A percentile compares a stretch with the other conserved stretches of the same genome.
Evolutionary conservation across 2,329 filamentous ascomycete genomes (phyloP).

Genomic region (Thermothelomyces thermophilus): DNA sequence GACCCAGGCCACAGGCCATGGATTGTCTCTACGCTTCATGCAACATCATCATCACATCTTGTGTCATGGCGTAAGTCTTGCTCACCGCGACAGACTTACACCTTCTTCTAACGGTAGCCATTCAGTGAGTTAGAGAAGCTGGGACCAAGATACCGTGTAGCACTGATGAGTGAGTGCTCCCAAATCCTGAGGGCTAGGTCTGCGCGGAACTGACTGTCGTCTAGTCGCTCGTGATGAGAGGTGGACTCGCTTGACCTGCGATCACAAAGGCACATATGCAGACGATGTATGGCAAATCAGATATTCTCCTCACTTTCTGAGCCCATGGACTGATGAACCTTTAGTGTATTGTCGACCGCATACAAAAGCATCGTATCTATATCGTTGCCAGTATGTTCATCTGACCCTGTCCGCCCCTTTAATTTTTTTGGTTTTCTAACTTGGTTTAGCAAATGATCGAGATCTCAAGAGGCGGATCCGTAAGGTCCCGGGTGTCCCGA

Average conservation of each 20-base stretch:
- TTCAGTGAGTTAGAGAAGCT: constrained; percentile 77
- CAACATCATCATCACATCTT: constrained; percentile 78
- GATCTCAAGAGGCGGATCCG: constrained; percentile 76
- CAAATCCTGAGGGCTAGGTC: not conserved
- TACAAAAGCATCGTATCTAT: constrained; percentile 68
- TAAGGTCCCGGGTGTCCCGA: constrained; percentile 65
- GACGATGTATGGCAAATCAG: constrained; percentile 36
- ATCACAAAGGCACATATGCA: constrained; percentile 81
- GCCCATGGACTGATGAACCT: constrained; percentile 44
- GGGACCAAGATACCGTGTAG: constrained; percentile 80
- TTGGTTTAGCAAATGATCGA: constrained; percentile 52
- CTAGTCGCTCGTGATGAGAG: constrained; percentile 79
- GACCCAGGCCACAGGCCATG: constrained; percentile 52
- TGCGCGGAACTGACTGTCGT: constrained; percentile 41
- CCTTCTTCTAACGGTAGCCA: constrained; percentile 37
- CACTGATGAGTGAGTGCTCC: constrained; percentile 32
- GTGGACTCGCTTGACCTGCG: constrained; percentile 79
- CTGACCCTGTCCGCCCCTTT: constrained; percentile 28
- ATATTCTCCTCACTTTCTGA: too few relatives aligned
- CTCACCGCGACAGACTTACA: not conserved
- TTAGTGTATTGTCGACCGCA: constrained; percentile 73
- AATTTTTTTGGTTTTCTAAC: constrained; percentile 23
- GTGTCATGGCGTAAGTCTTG: constrained; percentile 43
- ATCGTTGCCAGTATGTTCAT: constrained; percentile 60
- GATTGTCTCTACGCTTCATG: constrained; percentile 89